phyloP scores from a whole-genome alignment of 2,329 filamentous ascomycete genomes.

The Botrytis fragariae region DNA sequence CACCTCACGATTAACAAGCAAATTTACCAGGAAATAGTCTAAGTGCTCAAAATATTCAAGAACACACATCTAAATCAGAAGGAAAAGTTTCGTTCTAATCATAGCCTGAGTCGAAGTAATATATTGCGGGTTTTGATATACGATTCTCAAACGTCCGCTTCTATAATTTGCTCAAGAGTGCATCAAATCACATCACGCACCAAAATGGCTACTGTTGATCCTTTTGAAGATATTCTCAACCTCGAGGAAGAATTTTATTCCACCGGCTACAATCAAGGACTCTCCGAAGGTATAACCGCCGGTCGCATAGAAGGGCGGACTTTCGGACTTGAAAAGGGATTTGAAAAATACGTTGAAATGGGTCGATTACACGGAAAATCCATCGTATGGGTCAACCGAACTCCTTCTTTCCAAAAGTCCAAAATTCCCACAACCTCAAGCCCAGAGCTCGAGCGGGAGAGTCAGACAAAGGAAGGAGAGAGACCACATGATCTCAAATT shows the following conservation, averaged over 20 bases:
- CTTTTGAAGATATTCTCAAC: slow-evolving; percentile 49
- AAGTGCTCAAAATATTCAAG: not conserved
- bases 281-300: slow-evolving; percentile 70
- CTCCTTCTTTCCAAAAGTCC: slow-evolving; percentile 41
- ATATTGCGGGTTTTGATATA: not conserved
- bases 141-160: not conserved
- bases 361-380: slow-evolving; percentile 76
- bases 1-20: not conserved
- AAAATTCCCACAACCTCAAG: too few relatives aligned
- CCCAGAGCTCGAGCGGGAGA: not conserved
- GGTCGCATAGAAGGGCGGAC: slow-evolving; percentile 85
- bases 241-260: slow-evolving; percentile 72
- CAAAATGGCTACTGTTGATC: slow-evolving; percentile 30
- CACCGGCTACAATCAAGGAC: slow-evolving; percentile 75
- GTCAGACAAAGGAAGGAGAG: not conserved
- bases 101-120: not conserved
- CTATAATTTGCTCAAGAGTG: not conserved
- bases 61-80: not conserved
- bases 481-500: slow-evolving; percentile 7
- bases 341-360: slow-evolving; percentile 84
- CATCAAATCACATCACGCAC: not conserved
- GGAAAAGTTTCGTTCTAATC: not conserved
- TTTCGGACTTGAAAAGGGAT: slow-evolving; percentile 88
- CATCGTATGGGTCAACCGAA: slow-evolving; percentile 77
- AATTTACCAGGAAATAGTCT: not conserved